Evolutionary conservation across 768 basidiomycete species (phyloP).

Genomic region (Terana coerulea): DNA sequence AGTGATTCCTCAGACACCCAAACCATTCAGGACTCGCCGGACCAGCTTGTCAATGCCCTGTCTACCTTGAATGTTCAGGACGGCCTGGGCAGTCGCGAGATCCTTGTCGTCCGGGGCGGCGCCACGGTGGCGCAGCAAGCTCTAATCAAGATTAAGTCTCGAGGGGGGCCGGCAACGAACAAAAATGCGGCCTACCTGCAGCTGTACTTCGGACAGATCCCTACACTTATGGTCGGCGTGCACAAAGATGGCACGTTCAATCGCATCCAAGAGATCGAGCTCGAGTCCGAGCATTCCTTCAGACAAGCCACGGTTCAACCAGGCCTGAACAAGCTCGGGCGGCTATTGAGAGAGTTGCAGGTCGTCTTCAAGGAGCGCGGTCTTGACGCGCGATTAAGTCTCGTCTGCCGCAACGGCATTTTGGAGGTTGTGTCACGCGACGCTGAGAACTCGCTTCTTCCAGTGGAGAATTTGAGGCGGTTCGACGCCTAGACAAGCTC

Average conservation of each 20-base stretch:
- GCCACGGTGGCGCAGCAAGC: slow-evolving; percentile 1
- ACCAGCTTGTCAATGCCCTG: slow-evolving; percentile 20
- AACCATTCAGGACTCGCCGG: too few relatives aligned
- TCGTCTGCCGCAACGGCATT: slow-evolving; percentile 45
- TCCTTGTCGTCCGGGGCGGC: slow-evolving; percentile 2
- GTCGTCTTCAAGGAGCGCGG: slow-evolving; percentile 50
- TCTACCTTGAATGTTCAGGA: slow-evolving; percentile 11
- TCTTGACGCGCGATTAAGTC: slow-evolving; percentile 45
- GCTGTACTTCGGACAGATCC: slow-evolving; percentile 65
- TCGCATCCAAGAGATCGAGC: slow-evolving; percentile 41
- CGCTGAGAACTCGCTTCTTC: background rate
- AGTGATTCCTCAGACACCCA: background rate
- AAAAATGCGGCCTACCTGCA: slow-evolving; percentile 46
- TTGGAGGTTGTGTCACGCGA: slow-evolving; percentile 33
- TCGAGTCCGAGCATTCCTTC: slow-evolving; percentile 16
- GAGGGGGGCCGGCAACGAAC: background rate
- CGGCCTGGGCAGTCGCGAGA: background rate
- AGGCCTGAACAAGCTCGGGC: slow-evolving; percentile 28
- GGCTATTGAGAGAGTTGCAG: slow-evolving; percentile 35
- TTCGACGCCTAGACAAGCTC: too few relatives aligned
- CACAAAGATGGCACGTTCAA: slow-evolving; percentile 54
- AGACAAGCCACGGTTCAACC: slow-evolving; percentile 21
- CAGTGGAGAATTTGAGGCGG: too few relatives aligned
- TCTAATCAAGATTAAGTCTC: slow-evolving; percentile 13
- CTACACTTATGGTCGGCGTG: slow-evolving; percentile 54